Percentiles rank a stretch among this genome's conserved stretches.
These are phyloP conservation scores for Dothistroma pini DNA, from an alignment of 2,329 filamentous ascomycete genomes.

Conservation along the genomic window DNA sequence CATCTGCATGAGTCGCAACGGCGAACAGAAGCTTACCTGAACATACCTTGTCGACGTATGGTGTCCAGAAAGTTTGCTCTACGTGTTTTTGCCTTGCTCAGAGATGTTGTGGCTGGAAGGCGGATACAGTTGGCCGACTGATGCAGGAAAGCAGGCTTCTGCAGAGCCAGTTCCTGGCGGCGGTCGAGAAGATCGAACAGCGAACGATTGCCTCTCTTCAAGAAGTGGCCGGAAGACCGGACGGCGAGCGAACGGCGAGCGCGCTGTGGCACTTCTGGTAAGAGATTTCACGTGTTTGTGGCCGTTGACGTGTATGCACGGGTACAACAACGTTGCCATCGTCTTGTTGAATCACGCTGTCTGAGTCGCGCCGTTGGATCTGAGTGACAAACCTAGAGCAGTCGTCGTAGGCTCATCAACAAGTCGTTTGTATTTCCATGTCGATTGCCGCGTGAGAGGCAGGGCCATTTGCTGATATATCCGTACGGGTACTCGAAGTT, in stretches of 20 bases:
- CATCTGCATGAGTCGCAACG: neutral
- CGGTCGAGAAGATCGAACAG: no score
- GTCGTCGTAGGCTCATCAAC: neutral
- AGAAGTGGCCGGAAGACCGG: neutral
- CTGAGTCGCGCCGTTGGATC: neutral
- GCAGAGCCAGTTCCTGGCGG: no score
- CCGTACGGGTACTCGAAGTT: neutral
- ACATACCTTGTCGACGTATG: neutral
- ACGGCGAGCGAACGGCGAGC: neutral
- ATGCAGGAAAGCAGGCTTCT: neutral
- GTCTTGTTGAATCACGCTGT: neutral
- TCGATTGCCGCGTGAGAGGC: neutral
- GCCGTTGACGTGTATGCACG: neutral
- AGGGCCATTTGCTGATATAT: neutral
- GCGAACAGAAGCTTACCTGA: neutral
- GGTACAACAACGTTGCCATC: neutral
- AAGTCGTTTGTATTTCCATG: neutral
- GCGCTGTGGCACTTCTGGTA: neutral
- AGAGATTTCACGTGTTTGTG: neutral
- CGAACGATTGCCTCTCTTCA: no score
- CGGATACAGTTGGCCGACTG: neutral
- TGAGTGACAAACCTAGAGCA: neutral
- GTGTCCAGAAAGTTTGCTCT: neutral
- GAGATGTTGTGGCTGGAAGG: neutral
- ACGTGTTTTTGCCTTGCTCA: neutral